A percentile compares a stretch with the other conserved stretches of the same genome.
phyloP scores from a whole-genome alignment of 805 yeast genomes.

The Brettanomyces sp. region DNA sequence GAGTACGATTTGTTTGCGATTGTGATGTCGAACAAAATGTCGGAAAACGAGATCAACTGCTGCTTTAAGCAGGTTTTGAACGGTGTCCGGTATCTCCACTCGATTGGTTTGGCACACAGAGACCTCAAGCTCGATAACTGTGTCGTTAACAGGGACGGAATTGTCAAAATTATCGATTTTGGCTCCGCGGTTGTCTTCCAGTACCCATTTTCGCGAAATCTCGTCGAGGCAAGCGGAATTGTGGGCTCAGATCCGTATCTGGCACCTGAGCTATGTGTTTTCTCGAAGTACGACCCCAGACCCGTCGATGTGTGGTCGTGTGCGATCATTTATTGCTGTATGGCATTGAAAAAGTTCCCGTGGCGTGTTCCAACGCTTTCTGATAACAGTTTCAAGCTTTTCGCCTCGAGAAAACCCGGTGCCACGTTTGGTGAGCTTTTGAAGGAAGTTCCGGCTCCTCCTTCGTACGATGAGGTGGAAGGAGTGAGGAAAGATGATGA shows the following conservation, averaged over 20 bases:
- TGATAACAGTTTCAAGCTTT: conserved; percentile 76
- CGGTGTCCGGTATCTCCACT: conserved; percentile 75
- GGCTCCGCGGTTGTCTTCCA: conserved; percentile 89
- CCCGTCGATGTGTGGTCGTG: conserved; percentile 94
- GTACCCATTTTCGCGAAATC: conserved; percentile 68
- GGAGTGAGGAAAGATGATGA: conserved; percentile 1
- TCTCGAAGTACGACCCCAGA: conserved; percentile 77
- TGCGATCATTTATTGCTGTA: conserved; percentile 86
- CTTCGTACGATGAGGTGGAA: conserved; percentile 17
- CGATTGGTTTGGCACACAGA: conserved; percentile 82
- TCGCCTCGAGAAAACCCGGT: conserved; percentile 65
- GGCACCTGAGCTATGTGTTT: conserved; percentile 87
- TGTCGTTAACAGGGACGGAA: conserved; percentile 73
- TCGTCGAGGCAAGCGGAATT: conserved; percentile 73
- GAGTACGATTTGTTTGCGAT: conserved; percentile 89
- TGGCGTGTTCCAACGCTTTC: conserved; percentile 85
- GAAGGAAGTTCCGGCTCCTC: conserved; percentile 44
- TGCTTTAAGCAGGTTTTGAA: conserved; percentile 80
- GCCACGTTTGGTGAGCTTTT: conserved; percentile 56
- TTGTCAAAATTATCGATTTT: conserved; percentile 84
- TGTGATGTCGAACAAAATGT: conserved; percentile 89
- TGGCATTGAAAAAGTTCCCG: conserved; percentile 85
- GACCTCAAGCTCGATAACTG: conserved; percentile 90
- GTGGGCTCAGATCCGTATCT: conserved; percentile 86
- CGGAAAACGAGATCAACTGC: conserved; percentile 68